Conservation (phyloP, 371 early-diverging fungal species). For the Syncephalastrum sp. region DNA sequence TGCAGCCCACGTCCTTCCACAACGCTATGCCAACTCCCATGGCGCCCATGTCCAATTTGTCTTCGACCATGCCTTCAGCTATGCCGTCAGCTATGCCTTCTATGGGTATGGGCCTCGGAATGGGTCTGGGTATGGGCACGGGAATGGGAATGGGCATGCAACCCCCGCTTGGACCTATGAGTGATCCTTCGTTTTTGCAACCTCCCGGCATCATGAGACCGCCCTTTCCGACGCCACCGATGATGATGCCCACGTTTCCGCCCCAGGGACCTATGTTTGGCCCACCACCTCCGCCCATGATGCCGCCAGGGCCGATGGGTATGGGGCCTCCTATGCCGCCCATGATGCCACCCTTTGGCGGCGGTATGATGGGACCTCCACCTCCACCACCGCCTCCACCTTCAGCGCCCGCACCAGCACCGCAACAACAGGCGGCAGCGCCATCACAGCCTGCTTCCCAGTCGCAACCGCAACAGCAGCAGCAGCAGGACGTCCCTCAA, state of each 20-base stretch:
- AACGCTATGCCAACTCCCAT: conserved; percentile 1
- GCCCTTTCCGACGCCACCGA: conserved; percentile 3
- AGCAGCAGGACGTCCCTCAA: not conserved
- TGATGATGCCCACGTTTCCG: conserved; percentile 8
- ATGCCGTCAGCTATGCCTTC: too few relatives aligned
- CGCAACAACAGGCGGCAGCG: not conserved
- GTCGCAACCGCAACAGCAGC: conserved; percentile 1
- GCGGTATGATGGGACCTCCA: not conserved
- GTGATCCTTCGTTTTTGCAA: too few relatives aligned
- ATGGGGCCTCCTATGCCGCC: conserved; percentile 5
- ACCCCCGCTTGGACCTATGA: not conserved
- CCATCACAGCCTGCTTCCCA: not conserved
- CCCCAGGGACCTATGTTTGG: too few relatives aligned
- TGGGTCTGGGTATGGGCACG: too few relatives aligned
- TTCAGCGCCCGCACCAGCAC: not conserved
- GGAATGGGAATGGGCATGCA: too few relatives aligned
- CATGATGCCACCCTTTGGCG: conserved; percentile 1
- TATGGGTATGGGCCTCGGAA: too few relatives aligned
- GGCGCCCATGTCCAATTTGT: not conserved
- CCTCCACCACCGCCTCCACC: not conserved
- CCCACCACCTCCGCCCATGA: not conserved
- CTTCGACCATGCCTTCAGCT: too few relatives aligned
- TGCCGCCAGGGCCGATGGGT: not conserved
- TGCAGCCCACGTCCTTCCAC: not conserved
- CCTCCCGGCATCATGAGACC: too few relatives aligned